phyloP scores from a whole-genome alignment of 2,329 filamentous ascomycete genomes.

The Ophiostoma sp. region DNA sequence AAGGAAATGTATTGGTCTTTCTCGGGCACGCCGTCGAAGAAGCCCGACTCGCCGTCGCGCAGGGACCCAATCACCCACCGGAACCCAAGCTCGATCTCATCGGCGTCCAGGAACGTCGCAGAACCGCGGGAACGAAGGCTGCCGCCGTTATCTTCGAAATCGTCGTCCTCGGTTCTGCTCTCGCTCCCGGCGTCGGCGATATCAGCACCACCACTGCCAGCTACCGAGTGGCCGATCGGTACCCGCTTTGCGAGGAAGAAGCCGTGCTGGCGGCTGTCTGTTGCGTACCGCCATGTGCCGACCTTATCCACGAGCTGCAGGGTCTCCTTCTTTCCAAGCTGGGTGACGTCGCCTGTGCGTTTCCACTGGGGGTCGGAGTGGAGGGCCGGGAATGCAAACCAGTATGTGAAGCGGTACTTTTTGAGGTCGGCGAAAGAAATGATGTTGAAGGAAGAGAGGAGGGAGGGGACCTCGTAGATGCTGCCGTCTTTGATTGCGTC shows the following conservation, averaged over 20 bases:
- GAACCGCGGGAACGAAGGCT: slow-evolving; percentile 33
- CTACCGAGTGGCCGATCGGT: slow-evolving; percentile 35
- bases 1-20: slow-evolving; percentile 83
- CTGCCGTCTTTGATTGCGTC: slow-evolving; percentile 95
- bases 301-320: slow-evolving; percentile 77
- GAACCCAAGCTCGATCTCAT: slow-evolving; percentile 59
- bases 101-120: slow-evolving; percentile 53
- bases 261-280: slow-evolving; percentile 81
- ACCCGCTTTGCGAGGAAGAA: slow-evolving; percentile 93
- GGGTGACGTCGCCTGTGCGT: slow-evolving; percentile 54
- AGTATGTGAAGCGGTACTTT: slow-evolving; percentile 97
- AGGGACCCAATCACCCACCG: slow-evolving; percentile 77
- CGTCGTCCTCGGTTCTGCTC: slow-evolving; percentile 21
- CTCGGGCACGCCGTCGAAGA: slow-evolving; percentile 72
- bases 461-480: slow-evolving; percentile 90
- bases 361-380: slow-evolving; percentile 87
- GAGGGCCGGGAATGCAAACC: slow-evolving; percentile 93
- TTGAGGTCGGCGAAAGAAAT: slow-evolving; percentile 95
- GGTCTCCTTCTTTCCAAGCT: slow-evolving; percentile 68
- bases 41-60: slow-evolving; percentile 77
- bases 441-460: slow-evolving; percentile 84
- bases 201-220: slow-evolving; percentile 36
- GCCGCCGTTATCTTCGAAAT: slow-evolving; percentile 39
- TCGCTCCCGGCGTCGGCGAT: slow-evolving; percentile 32
- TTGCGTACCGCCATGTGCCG: slow-evolving; percentile 81